phyloP scores from a whole-genome alignment of 2,329 filamentous ascomycete genomes.

The Fusarium sp. region DNA sequence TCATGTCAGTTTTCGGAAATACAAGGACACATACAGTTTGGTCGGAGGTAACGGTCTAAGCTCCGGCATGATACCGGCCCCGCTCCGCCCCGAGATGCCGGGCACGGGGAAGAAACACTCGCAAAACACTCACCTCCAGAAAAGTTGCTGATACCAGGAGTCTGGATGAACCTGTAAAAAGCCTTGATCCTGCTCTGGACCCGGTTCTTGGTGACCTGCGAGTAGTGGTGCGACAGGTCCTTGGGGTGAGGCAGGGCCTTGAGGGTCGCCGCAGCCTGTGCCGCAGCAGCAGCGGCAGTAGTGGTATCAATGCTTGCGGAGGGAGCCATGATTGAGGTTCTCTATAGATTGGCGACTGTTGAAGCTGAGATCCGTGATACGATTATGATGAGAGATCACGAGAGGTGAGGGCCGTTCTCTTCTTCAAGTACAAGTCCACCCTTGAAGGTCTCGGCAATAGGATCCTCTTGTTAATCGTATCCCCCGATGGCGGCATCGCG shows the following conservation, averaged over 20 bases:
- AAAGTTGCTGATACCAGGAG: slow-evolving; percentile 71
- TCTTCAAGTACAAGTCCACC: slow-evolving; percentile 35
- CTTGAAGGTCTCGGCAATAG: neutral
- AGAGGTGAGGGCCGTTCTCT: slow-evolving; percentile 9
- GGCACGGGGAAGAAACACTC: neutral
- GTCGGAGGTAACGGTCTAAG: neutral
- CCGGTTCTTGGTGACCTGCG: slow-evolving; percentile 74
- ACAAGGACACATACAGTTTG: neutral
- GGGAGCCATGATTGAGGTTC: slow-evolving; percentile 28
- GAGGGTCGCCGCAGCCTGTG: slow-evolving; percentile 17
- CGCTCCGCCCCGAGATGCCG: slow-evolving; percentile 13
- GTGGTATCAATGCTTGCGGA: slow-evolving; percentile 29
- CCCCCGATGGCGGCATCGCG: slow-evolving; percentile 37
- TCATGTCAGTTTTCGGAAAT: slow-evolving; percentile 21
- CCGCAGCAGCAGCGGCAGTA: slow-evolving; percentile 6
- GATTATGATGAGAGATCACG: slow-evolving; percentile 6
- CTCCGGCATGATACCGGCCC: neutral
- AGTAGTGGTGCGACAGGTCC: slow-evolving; percentile 85
- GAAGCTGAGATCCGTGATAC: slow-evolving; percentile 1
- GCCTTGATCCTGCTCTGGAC: slow-evolving; percentile 77
- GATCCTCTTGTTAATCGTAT: slow-evolving; percentile 14
- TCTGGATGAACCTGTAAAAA: slow-evolving; percentile 86
- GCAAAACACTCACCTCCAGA: slow-evolving; percentile 65
- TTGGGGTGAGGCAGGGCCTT: slow-evolving; percentile 60
- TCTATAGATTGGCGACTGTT: slow-evolving; percentile 5